A percentile compares a stretch with the other conserved stretches of the same genome.
Evolutionary conservation across 2,329 filamentous ascomycete genomes (phyloP).

Genomic region (Cryphonectria radicalis): DNA sequence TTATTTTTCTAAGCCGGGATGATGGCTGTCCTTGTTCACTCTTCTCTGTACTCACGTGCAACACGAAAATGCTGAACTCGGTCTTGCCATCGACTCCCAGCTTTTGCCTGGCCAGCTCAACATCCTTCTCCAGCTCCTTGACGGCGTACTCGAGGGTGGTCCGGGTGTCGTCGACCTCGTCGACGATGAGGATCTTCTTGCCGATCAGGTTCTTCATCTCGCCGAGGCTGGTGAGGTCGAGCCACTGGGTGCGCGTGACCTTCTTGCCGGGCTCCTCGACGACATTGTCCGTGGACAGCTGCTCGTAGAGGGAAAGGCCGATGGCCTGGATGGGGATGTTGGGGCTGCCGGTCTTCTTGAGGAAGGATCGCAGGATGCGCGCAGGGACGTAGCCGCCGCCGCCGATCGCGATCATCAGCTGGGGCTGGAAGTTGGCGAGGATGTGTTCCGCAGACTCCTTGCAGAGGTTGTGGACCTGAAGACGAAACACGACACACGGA

Average conservation of each 20-base stretch:
- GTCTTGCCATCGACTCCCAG: slow-evolving; percentile 69
- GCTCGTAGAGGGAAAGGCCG: slow-evolving; percentile 94
- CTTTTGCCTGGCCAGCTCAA: slow-evolving; percentile 76
- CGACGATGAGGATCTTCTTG: slow-evolving; percentile 90
- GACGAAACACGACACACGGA: background rate
- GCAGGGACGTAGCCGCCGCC: slow-evolving; percentile 97
- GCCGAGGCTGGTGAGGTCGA: slow-evolving; percentile 81
- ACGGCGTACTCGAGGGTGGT: slow-evolving; percentile 95
- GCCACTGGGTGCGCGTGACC: slow-evolving; percentile 97
- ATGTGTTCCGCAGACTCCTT: slow-evolving; percentile 82
- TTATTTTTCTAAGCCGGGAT: too few relatives aligned
- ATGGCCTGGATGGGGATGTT: slow-evolving; percentile 99
- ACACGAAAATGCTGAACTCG: slow-evolving; percentile 90
- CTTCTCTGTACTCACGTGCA: slow-evolving; percentile 71
- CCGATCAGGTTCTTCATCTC: slow-evolving; percentile 89
- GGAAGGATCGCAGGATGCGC: slow-evolving; percentile 95
- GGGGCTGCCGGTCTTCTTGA: slow-evolving; percentile 81
- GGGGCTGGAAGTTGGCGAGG: slow-evolving; percentile 83
- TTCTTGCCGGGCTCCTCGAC: slow-evolving; percentile 86
- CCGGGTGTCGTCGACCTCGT: slow-evolving; percentile 94
- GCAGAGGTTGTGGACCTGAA: slow-evolving; percentile 95
- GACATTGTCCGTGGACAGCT: slow-evolving; percentile 60
- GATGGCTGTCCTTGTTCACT: too few relatives aligned
- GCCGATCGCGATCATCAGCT: slow-evolving; percentile 98
- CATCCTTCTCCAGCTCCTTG: slow-evolving; percentile 91